A percentile compares a stretch with the other conserved stretches of the same genome.
These are phyloP conservation scores for Boletus pseudo-olivaceus DNA, from an alignment of 768 basidiomycete species.

Conservation along the genomic window DNA sequence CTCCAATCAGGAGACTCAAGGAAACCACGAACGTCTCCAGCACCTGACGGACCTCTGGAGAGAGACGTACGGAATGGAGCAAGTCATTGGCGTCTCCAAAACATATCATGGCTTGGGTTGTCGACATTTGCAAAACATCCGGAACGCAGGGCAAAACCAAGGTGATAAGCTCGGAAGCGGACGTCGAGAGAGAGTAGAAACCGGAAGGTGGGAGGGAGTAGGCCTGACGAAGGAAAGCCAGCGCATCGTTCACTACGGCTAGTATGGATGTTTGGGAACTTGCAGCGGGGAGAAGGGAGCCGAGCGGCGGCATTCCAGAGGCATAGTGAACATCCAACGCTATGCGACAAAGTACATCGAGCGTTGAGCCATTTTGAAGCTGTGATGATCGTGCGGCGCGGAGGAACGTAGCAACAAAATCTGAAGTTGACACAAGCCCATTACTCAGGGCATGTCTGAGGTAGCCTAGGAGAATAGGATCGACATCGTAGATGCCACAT, in stretches of 20 bases:
- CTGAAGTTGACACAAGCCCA: constrained; percentile 52
- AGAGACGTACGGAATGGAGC: constrained; percentile 49
- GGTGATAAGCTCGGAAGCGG: constrained; percentile 62
- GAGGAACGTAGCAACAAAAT: constrained; percentile 64
- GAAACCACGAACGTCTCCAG: constrained; percentile 59
- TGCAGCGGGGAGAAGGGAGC: constrained; percentile 51
- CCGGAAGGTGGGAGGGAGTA: constrained; percentile 46
- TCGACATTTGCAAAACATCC: constrained; percentile 60
- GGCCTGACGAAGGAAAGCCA: constrained; percentile 56
- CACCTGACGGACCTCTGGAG: constrained; percentile 50
- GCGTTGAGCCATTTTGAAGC: constrained; percentile 59
- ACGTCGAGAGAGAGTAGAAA: constrained; percentile 54
- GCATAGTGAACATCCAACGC: constrained; percentile 63
- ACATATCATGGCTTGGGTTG: constrained; percentile 52
- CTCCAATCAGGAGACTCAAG: constrained; percentile 58
- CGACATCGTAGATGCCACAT: constrained; percentile 67
- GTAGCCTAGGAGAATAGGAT: constrained; percentile 64
- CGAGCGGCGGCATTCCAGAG: constrained; percentile 48
- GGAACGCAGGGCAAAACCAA: constrained; percentile 58
- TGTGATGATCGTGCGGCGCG: constrained; percentile 63
- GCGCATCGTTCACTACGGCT: constrained; percentile 55
- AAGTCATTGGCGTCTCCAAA: constrained; percentile 51
- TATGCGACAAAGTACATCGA: constrained; percentile 66
- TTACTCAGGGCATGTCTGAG: constrained; percentile 55
- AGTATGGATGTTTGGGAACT: constrained; percentile 50